These are phyloP conservation scores for Podila horticola DNA, from an alignment of 192 early-diverging fungal genomes.

Conservation along the genomic window DNA sequence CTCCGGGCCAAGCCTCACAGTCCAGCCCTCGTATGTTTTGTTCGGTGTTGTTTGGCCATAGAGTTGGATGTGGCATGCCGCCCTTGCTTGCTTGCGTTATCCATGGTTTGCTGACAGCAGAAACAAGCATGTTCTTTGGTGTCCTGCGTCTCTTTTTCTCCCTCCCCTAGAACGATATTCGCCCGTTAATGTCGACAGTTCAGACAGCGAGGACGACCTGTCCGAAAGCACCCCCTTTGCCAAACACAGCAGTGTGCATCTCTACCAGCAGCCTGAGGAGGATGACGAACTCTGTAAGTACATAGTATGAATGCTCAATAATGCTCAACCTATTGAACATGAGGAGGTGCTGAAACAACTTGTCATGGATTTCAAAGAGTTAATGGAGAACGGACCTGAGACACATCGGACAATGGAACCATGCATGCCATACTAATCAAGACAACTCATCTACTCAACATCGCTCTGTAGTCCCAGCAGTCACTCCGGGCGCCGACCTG, in stretches of 20 bases:
- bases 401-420: no score
- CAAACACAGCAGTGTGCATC: conserved; percentile 32
- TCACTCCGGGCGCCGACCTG: conserved; percentile 38
- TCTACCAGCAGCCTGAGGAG: conserved; percentile 42
- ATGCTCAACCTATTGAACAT: no score
- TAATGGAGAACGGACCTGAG: background rate
- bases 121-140: no score
- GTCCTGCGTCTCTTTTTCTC: background rate
- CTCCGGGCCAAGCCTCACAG: conserved; percentile 21
- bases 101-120: no score
- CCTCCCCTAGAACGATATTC: conserved; percentile 26
- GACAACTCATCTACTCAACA: no score
- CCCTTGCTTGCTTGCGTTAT: no score
- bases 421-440: background rate
- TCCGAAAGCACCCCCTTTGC: conserved; percentile 47
- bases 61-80: background rate
- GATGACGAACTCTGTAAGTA: conserved; percentile 46
- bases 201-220: conserved; percentile 26
- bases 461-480: background rate
- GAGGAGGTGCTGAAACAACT: no score
- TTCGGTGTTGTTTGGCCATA: background rate
- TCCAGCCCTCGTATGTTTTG: conserved; percentile 36
- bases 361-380: no score
- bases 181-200: conserved; percentile 31
- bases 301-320: no score